Base-by-base conservation (phyloP, 345 rosid species). In the Boechera stricta region DNA sequence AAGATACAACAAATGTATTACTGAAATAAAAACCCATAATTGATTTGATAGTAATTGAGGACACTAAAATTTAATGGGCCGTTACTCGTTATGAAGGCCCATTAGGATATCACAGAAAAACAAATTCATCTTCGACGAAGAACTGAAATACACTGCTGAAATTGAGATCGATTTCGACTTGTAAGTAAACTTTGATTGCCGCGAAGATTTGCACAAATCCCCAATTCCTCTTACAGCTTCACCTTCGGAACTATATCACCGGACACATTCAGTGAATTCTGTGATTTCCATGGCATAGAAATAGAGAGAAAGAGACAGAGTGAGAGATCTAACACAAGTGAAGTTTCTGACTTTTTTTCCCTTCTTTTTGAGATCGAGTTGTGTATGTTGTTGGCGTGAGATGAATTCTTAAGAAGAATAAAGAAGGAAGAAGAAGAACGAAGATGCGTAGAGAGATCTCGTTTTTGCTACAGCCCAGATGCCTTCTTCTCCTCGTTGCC, bases 371-470 rank as follows among this genome's bases (percentile, higher is more conserved):
- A 45, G 32, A 56, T 78, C 64, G 52, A 41, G 63, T 64, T 62
- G 44, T 59, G 56, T 60, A 21, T 18, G 29, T 31, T 64, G 61
- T 13, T 58, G 10, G 5, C 21, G 39, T 66, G 70, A 67, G 78
- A 78, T 78, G 81, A 32, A 1, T 59, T 49, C 58, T 32, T 78
- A 66, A 71, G 28, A 58, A 75, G 5, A 28, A 28, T 28, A 28
- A 28, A 28, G 59, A 28, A n/a, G 51, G 38, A 38, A 63, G 11
- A 3, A 51, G 28, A 42, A 18, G 36, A 24, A 63, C 53, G n/a
- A 78, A 66, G 64, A 90, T 85, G 91, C 87, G 88, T 57, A 87
- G 91, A 71, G 90, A 74, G 80, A 87, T 91, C 82, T 84, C 88
- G 65, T 59, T 68, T 77, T 81, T 90, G 81, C 31, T 81, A 52